Base-by-base conservation (phyloP, 306 rosid species). In the Fragaria nilgerrensis region DNA sequence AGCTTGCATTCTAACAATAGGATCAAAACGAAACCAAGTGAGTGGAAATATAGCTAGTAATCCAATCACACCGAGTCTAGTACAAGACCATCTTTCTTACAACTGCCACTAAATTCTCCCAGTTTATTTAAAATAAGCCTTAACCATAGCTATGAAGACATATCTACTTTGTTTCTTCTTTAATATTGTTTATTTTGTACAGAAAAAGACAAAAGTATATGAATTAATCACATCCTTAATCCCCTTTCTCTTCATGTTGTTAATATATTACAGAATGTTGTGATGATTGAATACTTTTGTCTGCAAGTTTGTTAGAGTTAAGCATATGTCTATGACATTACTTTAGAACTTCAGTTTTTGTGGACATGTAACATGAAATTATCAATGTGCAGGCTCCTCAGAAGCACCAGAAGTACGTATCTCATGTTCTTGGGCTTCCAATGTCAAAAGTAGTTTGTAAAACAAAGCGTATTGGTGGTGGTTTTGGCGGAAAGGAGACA, bases 401-500 rank as follows among this genome's bases (percentile, higher is more conserved):
- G 82, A 92, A 95, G 88, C 98, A 95, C 88, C 98, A 95, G 87
- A 92, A 86, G 68, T 89, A 92, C 39, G 87, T 95, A 83, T 83
- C 96, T 75, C 88, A 76, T 83, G 97, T 95, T 83, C 97, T 92
- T 79, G 97, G 91, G 70, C 88, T 95, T 81, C 96, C 97, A 77
- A 86, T 95, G 97, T 92, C 97, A 61, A 95, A 88, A 72, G 98
- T 95, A 47, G 95, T 95, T 76, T 95, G 98, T 87, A 95, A 85
- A 92, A 95, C 96, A 75, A 95, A 95, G 87, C 85, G 97, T 72
- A 88, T 95, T 74, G 98, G 98, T 52, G 98, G 98, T 82, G 98
- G 97, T 76, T 95, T 95, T 84, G 98, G 98, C 32, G 97, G 98
- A 45, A 95, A 95, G 89, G 98, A 95, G 89, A 95, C 98, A 68